Conservation (phyloP, 164 flowering plant species). For the Chimonanthus praecox region DNA sequence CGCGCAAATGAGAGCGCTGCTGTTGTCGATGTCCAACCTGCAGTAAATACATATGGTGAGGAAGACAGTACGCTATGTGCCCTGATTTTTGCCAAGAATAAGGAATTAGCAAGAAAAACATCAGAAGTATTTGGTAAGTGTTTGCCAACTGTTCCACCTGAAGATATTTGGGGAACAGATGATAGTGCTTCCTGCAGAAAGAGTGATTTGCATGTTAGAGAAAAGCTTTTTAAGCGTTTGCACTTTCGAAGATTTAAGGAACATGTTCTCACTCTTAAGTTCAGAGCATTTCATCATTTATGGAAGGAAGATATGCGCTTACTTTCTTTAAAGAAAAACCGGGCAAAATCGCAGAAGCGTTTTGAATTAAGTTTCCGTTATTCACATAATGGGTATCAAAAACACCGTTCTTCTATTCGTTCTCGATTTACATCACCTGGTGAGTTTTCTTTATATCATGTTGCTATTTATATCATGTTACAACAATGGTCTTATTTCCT, state of each 20-base stretch:
- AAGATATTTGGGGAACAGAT: conserved; percentile 16
- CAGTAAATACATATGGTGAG: conserved; percentile 1
- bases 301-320: conserved; percentile 80
- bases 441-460: conserved; percentile 11
- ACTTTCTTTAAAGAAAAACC: conserved; percentile 52
- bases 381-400: conserved; percentile 38
- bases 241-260: conserved; percentile 58
- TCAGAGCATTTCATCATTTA: conserved; percentile 51
- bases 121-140: conserved; percentile 45
- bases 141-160: conserved; percentile 28
- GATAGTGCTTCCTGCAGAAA: conserved; percentile 9
- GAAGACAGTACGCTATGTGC: conserved; percentile 21
- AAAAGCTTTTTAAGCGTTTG: conserved; percentile 42
- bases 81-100: conserved; percentile 46
- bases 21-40: conserved; percentile 6
- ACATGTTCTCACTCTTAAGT: conserved; percentile 61
- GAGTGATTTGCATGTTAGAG: conserved; percentile 26
- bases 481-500: not conserved
- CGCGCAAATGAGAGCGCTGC: conserved; percentile 9
- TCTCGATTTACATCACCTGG: conserved; percentile 53
- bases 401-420: conserved; percentile 60
- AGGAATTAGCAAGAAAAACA: conserved; percentile 45
- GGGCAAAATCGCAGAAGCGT: conserved; percentile 64
- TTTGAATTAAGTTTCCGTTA: conserved; percentile 41
- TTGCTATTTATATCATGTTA: not conserved